These are phyloP conservation scores for Lasiosphaeria ovina DNA, from an alignment of 495 filamentous ascomycete genomes.

Conservation along the genomic window DNA sequence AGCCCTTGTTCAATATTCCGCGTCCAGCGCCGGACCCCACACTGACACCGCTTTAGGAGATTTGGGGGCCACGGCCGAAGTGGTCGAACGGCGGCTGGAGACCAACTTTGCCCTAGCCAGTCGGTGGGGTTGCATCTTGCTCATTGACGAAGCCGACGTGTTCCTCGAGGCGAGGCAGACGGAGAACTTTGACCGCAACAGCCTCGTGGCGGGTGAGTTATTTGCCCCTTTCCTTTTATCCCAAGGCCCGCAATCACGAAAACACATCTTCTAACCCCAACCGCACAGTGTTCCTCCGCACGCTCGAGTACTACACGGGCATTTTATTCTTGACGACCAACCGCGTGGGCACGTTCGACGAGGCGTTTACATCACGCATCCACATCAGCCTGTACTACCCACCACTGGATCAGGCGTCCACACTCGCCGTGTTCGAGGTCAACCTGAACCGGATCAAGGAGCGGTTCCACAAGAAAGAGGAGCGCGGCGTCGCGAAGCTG, in stretches of 20 bases:
- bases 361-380: constrained; percentile 55
- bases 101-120: constrained; percentile 36
- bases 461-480: not conserved
- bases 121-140: constrained; percentile 47
- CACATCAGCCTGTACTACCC: constrained; percentile 50
- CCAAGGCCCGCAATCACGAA: too few species aligned
- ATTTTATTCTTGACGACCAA: constrained; percentile 61
- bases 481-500: not conserved
- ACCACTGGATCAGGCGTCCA: constrained; percentile 8
- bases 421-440: constrained; percentile 17
- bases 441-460: constrained; percentile 18
- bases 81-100: constrained; percentile 41
- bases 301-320: constrained; percentile 58
- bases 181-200: constrained; percentile 46
- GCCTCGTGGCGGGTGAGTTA: constrained; percentile 41
- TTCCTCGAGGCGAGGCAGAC: constrained; percentile 35
- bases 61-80: constrained; percentile 37
- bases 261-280: not conserved
- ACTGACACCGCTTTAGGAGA: constrained; percentile 18
- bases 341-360: constrained; percentile 50
- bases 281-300: constrained; percentile 45
- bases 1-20: not conserved
- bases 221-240: constrained; percentile 18
- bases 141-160: constrained; percentile 36
- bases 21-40: too few species aligned